These are phyloP conservation scores for Mycena belliarum DNA, from an alignment of 768 basidiomycete species.

Conservation along the genomic window DNA sequence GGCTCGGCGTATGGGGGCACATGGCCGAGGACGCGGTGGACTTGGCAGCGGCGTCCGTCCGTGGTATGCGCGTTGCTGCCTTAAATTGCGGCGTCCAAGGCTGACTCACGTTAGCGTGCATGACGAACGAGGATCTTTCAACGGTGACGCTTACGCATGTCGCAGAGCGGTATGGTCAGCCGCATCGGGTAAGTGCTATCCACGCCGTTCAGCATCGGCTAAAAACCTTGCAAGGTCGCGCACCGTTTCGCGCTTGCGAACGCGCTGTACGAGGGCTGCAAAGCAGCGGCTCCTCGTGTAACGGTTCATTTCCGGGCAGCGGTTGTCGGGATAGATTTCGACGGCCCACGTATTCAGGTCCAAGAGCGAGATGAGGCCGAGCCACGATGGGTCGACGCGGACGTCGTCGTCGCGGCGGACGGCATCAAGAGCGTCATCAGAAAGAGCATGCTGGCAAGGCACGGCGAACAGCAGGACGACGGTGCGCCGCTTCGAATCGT, in stretches of 20 bases:
- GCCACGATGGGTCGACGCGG: slow-evolving; percentile 29
- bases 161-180: slow-evolving; percentile 30
- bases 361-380: slow-evolving; percentile 9
- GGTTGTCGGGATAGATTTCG: slow-evolving; percentile 30
- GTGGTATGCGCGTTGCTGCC: slow-evolving; percentile 20
- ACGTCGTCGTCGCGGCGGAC: slow-evolving; percentile 38
- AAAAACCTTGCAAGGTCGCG: slow-evolving; percentile 23
- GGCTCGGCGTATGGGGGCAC: slow-evolving; percentile 31
- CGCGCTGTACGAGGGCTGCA: slow-evolving; percentile 30
- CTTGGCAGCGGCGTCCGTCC: slow-evolving; percentile 28
- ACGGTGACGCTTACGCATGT: slow-evolving; percentile 31
- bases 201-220: not conserved
- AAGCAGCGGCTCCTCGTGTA: slow-evolving; percentile 25
- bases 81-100: not conserved
- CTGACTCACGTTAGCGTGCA: slow-evolving; percentile 15
- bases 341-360: slow-evolving; percentile 13
- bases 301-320: slow-evolving; percentile 28
- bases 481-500: not conserved
- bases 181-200: slow-evolving; percentile 24
- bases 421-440: slow-evolving; percentile 38
- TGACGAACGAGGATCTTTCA: slow-evolving; percentile 32
- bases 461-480: slow-evolving; percentile 29
- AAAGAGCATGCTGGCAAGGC: slow-evolving; percentile 31
- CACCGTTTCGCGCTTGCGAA: slow-evolving; percentile 36
- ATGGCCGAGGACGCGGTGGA: slow-evolving; percentile 29